Conservation (phyloP, 2,329 filamentous ascomycete species). For the Penicillium nordicum region DNA sequence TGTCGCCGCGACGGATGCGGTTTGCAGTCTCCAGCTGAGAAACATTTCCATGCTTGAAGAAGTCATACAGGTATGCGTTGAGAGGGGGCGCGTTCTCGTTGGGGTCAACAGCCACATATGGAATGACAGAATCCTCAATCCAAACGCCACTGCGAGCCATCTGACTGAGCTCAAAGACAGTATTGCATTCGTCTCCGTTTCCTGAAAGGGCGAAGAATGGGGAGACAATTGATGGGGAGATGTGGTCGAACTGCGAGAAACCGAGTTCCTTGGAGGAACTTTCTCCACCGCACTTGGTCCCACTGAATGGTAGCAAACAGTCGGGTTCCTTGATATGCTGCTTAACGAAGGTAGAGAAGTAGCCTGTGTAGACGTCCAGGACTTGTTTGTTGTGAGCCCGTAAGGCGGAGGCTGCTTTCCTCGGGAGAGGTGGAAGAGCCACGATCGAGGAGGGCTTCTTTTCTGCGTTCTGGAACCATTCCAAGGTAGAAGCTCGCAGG, state of each 20-base stretch:
- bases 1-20: slow-evolving; percentile 61
- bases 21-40: slow-evolving; percentile 62
- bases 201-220: slow-evolving; percentile 71
- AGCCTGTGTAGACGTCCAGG: slow-evolving; percentile 62
- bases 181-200: slow-evolving; percentile 60
- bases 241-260: neutral
- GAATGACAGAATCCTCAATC: slow-evolving; percentile 70
- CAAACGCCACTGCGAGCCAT: slow-evolving; percentile 67
- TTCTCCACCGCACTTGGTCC: slow-evolving; percentile 30
- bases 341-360: slow-evolving; percentile 65
- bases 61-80: slow-evolving; percentile 61
- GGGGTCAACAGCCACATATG: slow-evolving; percentile 61
- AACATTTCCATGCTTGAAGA: slow-evolving; percentile 69
- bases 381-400: slow-evolving; percentile 63
- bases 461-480: slow-evolving; percentile 41
- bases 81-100: slow-evolving; percentile 49
- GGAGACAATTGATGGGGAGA: slow-evolving; percentile 28
- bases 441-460: slow-evolving; percentile 62
- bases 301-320: slow-evolving; percentile 57
- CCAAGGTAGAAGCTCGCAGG: slow-evolving; percentile 46
- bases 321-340: slow-evolving; percentile 60
- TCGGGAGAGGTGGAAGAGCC: slow-evolving; percentile 62
- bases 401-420: slow-evolving; percentile 55
- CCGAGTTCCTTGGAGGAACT: neutral
- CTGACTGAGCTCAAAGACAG: slow-evolving; percentile 64